These are phyloP conservation scores for Termitomyces sp. DNA, from an alignment of 768 basidiomycete genomes.

Conservation along the genomic window DNA sequence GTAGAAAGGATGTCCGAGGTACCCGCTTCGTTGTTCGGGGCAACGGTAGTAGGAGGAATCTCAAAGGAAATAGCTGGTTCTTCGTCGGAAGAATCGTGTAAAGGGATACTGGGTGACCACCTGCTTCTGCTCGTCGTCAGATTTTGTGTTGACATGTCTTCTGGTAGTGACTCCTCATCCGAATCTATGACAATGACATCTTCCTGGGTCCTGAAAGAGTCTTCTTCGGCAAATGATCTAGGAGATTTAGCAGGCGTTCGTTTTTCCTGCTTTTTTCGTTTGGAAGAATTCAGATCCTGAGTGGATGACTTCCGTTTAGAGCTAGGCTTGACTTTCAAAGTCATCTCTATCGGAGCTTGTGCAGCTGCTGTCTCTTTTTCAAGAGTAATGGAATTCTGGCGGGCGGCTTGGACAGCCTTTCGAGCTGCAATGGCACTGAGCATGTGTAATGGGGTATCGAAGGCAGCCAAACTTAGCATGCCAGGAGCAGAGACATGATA, in stretches of 20 bases:
- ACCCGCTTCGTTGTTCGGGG: neutral
- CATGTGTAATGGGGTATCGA: slow-evolving; percentile 34
- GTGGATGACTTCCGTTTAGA: slow-evolving; percentile 44
- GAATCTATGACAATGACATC: slow-evolving; percentile 36
- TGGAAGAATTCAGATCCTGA: slow-evolving; percentile 16
- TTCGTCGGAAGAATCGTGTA: slow-evolving; percentile 46
- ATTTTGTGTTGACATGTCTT: slow-evolving; percentile 12
- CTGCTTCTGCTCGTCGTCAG: slow-evolving; percentile 26
- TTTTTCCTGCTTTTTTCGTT: slow-evolving; percentile 23
- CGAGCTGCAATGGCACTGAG: slow-evolving; percentile 73
- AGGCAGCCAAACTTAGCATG: neutral
- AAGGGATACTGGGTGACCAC: slow-evolving; percentile 60
- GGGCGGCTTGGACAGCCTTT: slow-evolving; percentile 48
- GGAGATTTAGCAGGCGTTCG: slow-evolving; percentile 4
- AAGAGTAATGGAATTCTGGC: slow-evolving; percentile 10
- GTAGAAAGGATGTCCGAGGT: slow-evolving; percentile 37
- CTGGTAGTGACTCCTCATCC: slow-evolving; percentile 26
- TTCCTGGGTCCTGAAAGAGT: slow-evolving; percentile 30
- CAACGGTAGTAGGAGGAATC: neutral
- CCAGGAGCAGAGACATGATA: neutral
- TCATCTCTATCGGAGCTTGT: neutral
- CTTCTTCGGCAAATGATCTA: slow-evolving; percentile 29
- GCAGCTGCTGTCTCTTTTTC: slow-evolving; percentile 13
- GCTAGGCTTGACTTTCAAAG: slow-evolving; percentile 19
- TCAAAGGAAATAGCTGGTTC: slow-evolving; percentile 26